Conservation (phyloP, 495 filamentous ascomycete species). For the Annulohypoxylon nitens region DNA sequence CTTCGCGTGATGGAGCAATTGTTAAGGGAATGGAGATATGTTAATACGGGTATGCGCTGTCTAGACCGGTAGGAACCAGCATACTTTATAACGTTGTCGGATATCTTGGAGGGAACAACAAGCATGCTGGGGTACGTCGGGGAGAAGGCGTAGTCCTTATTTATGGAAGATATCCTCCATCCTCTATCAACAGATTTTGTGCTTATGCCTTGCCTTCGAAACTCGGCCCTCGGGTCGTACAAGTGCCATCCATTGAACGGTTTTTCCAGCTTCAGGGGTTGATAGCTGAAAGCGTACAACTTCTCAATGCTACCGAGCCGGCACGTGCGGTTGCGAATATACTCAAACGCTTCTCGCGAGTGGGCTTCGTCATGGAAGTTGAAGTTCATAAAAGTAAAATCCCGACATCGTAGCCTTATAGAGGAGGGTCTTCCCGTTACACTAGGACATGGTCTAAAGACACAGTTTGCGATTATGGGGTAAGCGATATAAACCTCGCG, state of each 20-base stretch:
- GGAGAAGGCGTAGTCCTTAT: slow-evolving; percentile 88
- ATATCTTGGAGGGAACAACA: slow-evolving; percentile 86
- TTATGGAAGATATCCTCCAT: slow-evolving; percentile 94
- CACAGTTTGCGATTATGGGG: slow-evolving; percentile 85
- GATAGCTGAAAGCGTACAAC: slow-evolving; percentile 90
- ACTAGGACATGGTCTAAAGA: slow-evolving; percentile 76
- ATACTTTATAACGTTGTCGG: slow-evolving; percentile 96
- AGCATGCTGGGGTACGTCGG: slow-evolving; percentile 94
- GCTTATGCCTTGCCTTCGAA: slow-evolving; percentile 81
- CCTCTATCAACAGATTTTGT: slow-evolving; percentile 78
- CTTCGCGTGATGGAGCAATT: slow-evolving; percentile 97
- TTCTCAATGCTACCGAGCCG: slow-evolving; percentile 86
- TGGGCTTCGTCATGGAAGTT: slow-evolving; percentile 81
- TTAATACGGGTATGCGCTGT: slow-evolving; percentile 85
- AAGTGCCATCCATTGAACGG: slow-evolving; percentile 84
- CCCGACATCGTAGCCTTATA: slow-evolving; percentile 88
- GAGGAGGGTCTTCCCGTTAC: slow-evolving; percentile 80
- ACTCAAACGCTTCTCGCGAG: slow-evolving; percentile 89
- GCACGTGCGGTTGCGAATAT: slow-evolving; percentile 85
- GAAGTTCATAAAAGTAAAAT: slow-evolving; percentile 93
- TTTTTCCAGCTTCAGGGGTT: slow-evolving; percentile 77
- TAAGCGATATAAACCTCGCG: slow-evolving; percentile 93
- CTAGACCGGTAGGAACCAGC: slow-evolving; percentile 90
- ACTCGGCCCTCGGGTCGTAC: slow-evolving; percentile 89
- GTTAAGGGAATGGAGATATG: slow-evolving; percentile 95